Conservation (phyloP, 2,329 filamentous ascomycete species). For the Neoscytalidium dimidiatum region DNA sequence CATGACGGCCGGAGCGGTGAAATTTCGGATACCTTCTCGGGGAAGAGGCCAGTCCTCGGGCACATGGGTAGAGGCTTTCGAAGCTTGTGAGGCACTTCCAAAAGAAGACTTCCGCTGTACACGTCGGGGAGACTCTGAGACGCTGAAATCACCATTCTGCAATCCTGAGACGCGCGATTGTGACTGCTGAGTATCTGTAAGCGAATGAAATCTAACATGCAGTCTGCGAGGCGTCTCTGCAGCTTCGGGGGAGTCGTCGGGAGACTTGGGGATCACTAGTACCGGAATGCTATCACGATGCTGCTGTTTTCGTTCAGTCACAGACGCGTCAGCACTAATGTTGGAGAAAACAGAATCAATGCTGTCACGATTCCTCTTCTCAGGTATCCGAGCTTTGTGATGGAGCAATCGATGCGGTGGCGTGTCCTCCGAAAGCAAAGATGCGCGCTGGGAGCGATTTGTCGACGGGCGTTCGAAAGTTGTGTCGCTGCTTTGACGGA, state of each 20-base stretch:
- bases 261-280: constrained; percentile 3
- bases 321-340: background rate
- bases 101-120: background rate
- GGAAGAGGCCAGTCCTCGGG: constrained; percentile 4
- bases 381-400: constrained; percentile 52
- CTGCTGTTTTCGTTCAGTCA: background rate
- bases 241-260: constrained; percentile 2
- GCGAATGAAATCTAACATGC: constrained; percentile 9
- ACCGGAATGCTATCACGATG: constrained; percentile 17
- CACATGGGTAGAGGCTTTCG: background rate
- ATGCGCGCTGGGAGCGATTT: constrained; percentile 47
- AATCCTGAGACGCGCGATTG: background rate
- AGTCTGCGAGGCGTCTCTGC: constrained; percentile 1
- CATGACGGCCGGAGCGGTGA: constrained; percentile 12
- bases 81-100: background rate
- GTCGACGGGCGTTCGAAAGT: constrained; percentile 43
- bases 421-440: constrained; percentile 44
- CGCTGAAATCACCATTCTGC: background rate
- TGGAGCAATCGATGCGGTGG: constrained; percentile 53
- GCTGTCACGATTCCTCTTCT: constrained; percentile 39
- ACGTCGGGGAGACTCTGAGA: background rate
- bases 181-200: constrained; percentile 16
- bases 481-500: constrained; percentile 45
- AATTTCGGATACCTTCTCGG: constrained; percentile 2
- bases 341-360: constrained; percentile 26